Evolutionary conservation across 257 asterid species (phyloP).

Genomic region (Capsicum chinense): DNA sequence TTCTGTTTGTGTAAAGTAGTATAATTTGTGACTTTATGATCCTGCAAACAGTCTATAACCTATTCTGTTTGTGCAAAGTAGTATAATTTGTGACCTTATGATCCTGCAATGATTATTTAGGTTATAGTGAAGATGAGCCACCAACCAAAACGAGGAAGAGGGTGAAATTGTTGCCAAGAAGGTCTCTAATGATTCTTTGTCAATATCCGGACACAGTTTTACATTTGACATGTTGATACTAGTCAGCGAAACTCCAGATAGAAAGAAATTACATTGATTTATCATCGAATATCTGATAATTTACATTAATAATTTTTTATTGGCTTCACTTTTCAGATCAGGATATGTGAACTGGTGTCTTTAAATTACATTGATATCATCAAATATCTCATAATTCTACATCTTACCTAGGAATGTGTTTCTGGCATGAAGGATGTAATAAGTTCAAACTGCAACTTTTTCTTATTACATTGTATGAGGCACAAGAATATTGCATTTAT

Average conservation of each 20-base stretch:
- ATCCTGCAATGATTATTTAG: constrained; percentile 39
- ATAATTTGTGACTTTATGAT: too few species aligned
- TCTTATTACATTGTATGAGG: constrained; percentile 2
- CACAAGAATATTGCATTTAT: background rate
- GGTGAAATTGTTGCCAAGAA: constrained; percentile 71
- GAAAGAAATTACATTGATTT: constrained; percentile 11
- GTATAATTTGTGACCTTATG: constrained; percentile 17
- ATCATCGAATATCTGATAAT: background rate
- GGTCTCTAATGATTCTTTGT: constrained; percentile 65
- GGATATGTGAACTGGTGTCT: constrained; percentile 92
- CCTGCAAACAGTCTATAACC: background rate
- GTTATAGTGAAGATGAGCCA: constrained; percentile 89
- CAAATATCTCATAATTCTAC: too few species aligned
- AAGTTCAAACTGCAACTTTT: constrained; percentile 47
- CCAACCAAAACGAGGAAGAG: constrained; percentile 75
- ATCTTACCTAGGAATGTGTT: constrained; percentile 89
- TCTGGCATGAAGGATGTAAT: constrained; percentile 85
- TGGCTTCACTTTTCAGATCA: constrained; percentile 58
- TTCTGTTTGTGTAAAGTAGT: too few species aligned
- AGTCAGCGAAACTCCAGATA: constrained; percentile 92
- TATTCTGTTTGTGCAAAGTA: background rate
- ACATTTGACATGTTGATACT: constrained; percentile 89
- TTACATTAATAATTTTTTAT: background rate
- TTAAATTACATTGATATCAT: constrained; percentile 58
- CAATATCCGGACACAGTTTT: constrained; percentile 78